Evolutionary conservation across 2,329 filamentous ascomycete genomes (phyloP).

Genomic region (Exophiala alcalophila): DNA sequence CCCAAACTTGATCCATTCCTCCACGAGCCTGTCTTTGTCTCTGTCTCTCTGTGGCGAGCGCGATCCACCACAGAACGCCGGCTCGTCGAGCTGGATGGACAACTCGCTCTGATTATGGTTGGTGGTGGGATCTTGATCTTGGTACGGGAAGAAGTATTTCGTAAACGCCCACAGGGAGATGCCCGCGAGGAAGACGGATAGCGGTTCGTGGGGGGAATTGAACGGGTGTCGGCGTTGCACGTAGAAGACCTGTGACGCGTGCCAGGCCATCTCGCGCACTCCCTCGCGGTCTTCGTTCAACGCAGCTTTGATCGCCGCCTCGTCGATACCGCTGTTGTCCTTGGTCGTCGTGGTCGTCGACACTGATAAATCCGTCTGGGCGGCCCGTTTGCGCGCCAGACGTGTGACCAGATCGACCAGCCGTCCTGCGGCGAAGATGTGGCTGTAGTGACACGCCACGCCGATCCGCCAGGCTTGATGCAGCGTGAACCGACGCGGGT

Average conservation of each 20-base stretch:
- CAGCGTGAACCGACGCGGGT: constrained; percentile 1
- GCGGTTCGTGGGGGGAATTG: constrained; percentile 11
- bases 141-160: constrained; percentile 8
- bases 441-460: constrained; percentile 9
- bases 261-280: constrained; percentile 12
- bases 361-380: neutral
- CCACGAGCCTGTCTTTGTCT: too few species aligned
- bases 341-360: neutral
- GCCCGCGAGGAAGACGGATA: constrained; percentile 11
- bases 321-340: neutral
- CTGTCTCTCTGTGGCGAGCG: neutral
- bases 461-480: constrained; percentile 2
- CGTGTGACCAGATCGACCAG: constrained; percentile 7
- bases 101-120: neutral
- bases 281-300: constrained; percentile 3
- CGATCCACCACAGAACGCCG: constrained; percentile 5
- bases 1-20: constrained; percentile 7
- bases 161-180: constrained; percentile 7
- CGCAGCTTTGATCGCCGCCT: constrained; percentile 1
- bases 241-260: constrained; percentile 10
- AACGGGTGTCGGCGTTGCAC: constrained; percentile 14
- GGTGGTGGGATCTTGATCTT: too few species aligned
- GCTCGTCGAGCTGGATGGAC: constrained; percentile 8
- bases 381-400: constrained; percentile 8
- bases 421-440: constrained; percentile 9